These are phyloP conservation scores for Solanum bulbocastanum DNA, from an alignment of 257 asterid genomes.

Conservation along the genomic window DNA sequence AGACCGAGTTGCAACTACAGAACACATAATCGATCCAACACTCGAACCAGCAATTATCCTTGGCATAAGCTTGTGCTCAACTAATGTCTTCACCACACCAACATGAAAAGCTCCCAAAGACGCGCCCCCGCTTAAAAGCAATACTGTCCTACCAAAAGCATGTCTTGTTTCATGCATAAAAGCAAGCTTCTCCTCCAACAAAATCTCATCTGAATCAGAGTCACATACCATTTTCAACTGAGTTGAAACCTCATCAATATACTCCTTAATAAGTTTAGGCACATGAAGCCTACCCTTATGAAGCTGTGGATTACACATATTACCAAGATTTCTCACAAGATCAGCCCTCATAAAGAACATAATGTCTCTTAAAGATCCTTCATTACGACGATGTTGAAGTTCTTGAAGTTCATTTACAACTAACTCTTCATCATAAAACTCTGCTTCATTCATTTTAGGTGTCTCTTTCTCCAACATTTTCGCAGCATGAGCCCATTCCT, in stretches of 20 bases:
- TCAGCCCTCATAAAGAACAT: constrained; percentile 91
- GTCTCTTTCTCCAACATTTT: constrained; percentile 83
- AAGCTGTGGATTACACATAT: constrained; percentile 94
- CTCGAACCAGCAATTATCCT: constrained; percentile 95
- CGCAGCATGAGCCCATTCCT: constrained; percentile 98
- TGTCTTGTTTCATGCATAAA: constrained; percentile 96
- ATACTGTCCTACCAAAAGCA: constrained; percentile 91
- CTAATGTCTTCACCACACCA: constrained; percentile 84
- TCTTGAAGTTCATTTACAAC: constrained; percentile 77
- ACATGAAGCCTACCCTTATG: constrained; percentile 86
- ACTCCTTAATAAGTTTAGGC: constrained; percentile 82
- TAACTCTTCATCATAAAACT: constrained; percentile 83
- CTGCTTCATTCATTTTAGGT: constrained; percentile 54
- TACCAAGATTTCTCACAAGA: constrained; percentile 74
- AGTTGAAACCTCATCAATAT: constrained; percentile 83
- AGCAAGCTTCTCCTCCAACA: constrained; percentile 87
- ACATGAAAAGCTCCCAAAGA: constrained; percentile 91
- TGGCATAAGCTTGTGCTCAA: constrained; percentile 83
- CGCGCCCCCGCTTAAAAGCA: constrained; percentile 94
- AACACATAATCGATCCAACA: constrained; percentile 88
- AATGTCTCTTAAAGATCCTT: constrained; percentile 85
- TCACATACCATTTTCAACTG: constrained; percentile 90
- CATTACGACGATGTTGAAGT: constrained; percentile 76
- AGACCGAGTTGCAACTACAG: constrained; percentile 78
- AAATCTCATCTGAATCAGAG: constrained; percentile 79